These are phyloP conservation scores for Ustilago loliicola DNA, from an alignment of 1,284 basidiomycete genomes.

Conservation along the genomic window DNA sequence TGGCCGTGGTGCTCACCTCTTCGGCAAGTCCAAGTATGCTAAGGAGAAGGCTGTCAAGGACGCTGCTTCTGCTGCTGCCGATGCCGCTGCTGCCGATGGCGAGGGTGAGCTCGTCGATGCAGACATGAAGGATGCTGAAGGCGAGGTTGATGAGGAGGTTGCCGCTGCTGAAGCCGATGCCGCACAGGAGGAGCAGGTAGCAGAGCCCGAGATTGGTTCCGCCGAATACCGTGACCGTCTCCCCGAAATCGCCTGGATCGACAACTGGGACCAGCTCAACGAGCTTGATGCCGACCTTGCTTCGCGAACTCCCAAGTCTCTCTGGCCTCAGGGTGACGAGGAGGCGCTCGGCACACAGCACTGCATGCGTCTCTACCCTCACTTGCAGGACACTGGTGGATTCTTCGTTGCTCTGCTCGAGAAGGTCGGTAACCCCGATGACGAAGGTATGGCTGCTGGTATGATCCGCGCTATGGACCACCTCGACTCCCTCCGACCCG, in stretches of 20 bases:
- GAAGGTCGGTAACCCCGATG: constrained; percentile 69
- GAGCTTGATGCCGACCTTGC: constrained; percentile 62
- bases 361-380: constrained; percentile 78
- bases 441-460: constrained; percentile 64
- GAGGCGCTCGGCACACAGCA: constrained; percentile 56
- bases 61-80: constrained; percentile 23
- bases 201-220: constrained; percentile 42
- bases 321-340: constrained; percentile 69
- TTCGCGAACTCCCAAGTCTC: constrained; percentile 54
- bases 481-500: constrained; percentile 37
- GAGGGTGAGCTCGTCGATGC: constrained; percentile 33
- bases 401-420: constrained; percentile 95
- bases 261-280: constrained; percentile 62
- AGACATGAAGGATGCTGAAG: constrained; percentile 49
- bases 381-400: constrained; percentile 95
- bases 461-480: constrained; percentile 66
- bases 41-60: constrained; percentile 38
- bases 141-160: constrained; percentile 32
- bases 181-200: constrained; percentile 11
- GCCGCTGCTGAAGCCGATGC: constrained; percentile 14
- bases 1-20: constrained; percentile 59
- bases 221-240: constrained; percentile 54
- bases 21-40: constrained; percentile 50
- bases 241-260: constrained; percentile 64
- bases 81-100: constrained; percentile 28